These are phyloP conservation scores for Pyricularia sp. DNA, from an alignment of 2,329 filamentous ascomycete genomes.

Conservation along the genomic window DNA sequence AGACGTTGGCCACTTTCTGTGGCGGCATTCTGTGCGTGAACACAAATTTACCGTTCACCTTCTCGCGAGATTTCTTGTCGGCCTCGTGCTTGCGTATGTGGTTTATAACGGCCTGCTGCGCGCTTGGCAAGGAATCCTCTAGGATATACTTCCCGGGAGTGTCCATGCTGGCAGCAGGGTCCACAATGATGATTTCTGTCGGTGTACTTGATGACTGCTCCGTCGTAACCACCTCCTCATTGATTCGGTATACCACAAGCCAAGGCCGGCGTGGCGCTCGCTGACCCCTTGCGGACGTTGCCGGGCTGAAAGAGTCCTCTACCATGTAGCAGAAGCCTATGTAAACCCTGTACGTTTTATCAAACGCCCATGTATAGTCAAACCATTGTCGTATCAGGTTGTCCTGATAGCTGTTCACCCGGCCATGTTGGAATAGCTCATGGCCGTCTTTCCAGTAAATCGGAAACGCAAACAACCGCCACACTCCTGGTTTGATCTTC, in stretches of 20 bases:
- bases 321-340: constrained; percentile 42
- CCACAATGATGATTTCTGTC: constrained; percentile 48
- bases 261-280: constrained; percentile 33
- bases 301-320: constrained; percentile 25
- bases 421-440: constrained; percentile 26
- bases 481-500: not conserved
- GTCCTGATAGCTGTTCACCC: constrained; percentile 15
- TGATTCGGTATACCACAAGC: constrained; percentile 38
- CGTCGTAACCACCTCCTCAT: not conserved
- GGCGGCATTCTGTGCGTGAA: constrained; percentile 10
- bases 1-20: constrained; percentile 28
- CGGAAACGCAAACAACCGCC: constrained; percentile 22
- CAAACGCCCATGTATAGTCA: constrained; percentile 15
- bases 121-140: constrained; percentile 23
- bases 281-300: constrained; percentile 9
- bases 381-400: constrained; percentile 26
- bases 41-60: too few relatives aligned
- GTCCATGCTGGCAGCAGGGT: constrained; percentile 22
- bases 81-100: constrained; percentile 21
- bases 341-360: constrained; percentile 23
- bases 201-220: constrained; percentile 14
- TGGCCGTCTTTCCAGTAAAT: constrained; percentile 31
- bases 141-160: not conserved
- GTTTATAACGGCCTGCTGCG: constrained; percentile 35
- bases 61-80: constrained; percentile 17